These are phyloP conservation scores for Boletellus dicymbophilus DNA, from an alignment of 1,284 basidiomycete species.

Conservation along the genomic window DNA sequence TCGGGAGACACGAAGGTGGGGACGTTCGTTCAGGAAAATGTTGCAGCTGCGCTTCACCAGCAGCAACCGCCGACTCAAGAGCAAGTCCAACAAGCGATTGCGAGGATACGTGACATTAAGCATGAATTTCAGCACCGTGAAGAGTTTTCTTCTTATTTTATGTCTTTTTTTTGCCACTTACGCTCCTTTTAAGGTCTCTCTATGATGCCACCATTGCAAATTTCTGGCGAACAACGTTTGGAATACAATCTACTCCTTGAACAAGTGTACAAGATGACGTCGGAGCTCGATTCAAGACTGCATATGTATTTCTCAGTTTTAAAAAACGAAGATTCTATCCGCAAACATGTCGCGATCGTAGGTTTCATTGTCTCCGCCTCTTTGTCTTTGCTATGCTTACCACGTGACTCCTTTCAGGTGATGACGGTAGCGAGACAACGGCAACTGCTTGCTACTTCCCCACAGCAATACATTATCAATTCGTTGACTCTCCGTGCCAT, in stretches of 20 bases:
- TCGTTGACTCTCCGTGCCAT: conserved; percentile 47
- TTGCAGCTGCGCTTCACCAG: conserved; percentile 8
- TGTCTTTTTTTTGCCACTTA: conserved; percentile 18
- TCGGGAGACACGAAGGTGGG: conserved; percentile 24
- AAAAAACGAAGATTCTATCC: conserved; percentile 47
- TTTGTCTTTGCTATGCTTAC: conserved; percentile 10
- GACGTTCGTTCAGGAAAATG: conserved; percentile 18
- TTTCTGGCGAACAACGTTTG: conserved; percentile 52
- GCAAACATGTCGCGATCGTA: conserved; percentile 55
- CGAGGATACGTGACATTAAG: conserved; percentile 36
- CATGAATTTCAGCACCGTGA: conserved; percentile 32
- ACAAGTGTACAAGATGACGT: conserved; percentile 41
- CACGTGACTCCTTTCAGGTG: conserved; percentile 39
- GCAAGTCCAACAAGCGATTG: conserved; percentile 32
- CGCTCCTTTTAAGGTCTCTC: conserved; percentile 15
- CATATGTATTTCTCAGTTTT: conserved; percentile 45
- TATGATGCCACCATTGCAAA: conserved; percentile 33
- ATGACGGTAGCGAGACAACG: conserved; percentile 54
- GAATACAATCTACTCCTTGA: conserved; percentile 55
- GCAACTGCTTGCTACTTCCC: conserved; percentile 40
- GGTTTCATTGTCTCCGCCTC: conserved; percentile 28
- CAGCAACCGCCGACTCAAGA: conserved; percentile 28
- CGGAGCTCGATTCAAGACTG: conserved; percentile 53
- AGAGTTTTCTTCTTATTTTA: conserved; percentile 25
- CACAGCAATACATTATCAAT: conserved; percentile 53